A percentile compares a stretch with the other conserved stretches of the same genome.
phyloP scores from a whole-genome alignment of 2,329 filamentous ascomycete species.

The Calonectria pseudoturangicola region DNA sequence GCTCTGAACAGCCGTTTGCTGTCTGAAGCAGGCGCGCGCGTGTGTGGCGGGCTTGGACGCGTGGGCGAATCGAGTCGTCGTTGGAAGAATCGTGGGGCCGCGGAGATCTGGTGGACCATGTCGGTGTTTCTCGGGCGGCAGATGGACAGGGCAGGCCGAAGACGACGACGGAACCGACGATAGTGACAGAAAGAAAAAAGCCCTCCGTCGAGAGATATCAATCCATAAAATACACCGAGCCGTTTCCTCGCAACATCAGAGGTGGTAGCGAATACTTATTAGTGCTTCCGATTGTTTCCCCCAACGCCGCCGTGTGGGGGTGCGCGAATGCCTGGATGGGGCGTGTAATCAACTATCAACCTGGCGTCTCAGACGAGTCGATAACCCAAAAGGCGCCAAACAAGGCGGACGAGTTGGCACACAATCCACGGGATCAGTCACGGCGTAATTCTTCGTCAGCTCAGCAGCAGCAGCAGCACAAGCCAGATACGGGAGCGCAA shows the following conservation, averaged over 20 bases:
- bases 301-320: slow-evolving; percentile 25
- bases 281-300: slow-evolving; percentile 39
- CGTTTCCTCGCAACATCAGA: slow-evolving; percentile 34
- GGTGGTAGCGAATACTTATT: slow-evolving; percentile 48
- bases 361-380: slow-evolving; percentile 10
- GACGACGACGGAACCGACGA: slow-evolving; percentile 2
- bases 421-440: slow-evolving; percentile 28
- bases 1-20: slow-evolving; percentile 34
- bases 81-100: slow-evolving; percentile 46
- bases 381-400: slow-evolving; percentile 33
- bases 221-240: not conserved
- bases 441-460: slow-evolving; percentile 22
- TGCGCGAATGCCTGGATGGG: slow-evolving; percentile 38
- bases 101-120: slow-evolving; percentile 44
- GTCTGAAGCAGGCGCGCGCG: slow-evolving; percentile 38
- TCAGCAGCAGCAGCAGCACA: slow-evolving; percentile 5
- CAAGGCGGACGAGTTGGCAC: slow-evolving; percentile 16
- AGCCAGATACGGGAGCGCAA: slow-evolving; percentile 14
- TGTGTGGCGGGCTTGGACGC: slow-evolving; percentile 28
- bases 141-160: slow-evolving; percentile 15
- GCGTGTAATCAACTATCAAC: slow-evolving; percentile 36
- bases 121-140: slow-evolving; percentile 20
- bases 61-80: slow-evolving; percentile 46
- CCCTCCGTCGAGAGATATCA: not conserved
- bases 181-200: not conserved